A percentile compares a stretch with the other conserved stretches of the same genome.
phyloP scores from a whole-genome alignment of 805 yeast species.

The Ogataea ramenticola region DNA sequence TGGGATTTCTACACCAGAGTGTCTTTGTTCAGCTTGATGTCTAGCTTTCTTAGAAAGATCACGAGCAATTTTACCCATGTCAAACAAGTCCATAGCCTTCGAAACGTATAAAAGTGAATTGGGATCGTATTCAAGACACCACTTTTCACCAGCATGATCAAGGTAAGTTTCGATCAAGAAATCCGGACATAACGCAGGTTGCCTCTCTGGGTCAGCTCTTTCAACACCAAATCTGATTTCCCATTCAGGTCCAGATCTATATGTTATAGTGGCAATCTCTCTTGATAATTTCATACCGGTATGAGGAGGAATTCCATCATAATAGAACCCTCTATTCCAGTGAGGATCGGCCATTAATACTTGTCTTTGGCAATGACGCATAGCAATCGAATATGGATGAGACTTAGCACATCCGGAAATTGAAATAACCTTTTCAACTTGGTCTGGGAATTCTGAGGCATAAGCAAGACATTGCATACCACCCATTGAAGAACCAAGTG shows the following conservation, averaged over 20 bases:
- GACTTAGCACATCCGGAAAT: conserved; percentile 91
- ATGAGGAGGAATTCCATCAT: conserved; percentile 71
- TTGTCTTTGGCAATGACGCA: conserved; percentile 89
- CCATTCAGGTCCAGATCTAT: conserved; percentile 97
- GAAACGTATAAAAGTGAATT: conserved; percentile 81
- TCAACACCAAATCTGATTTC: conserved; percentile 86
- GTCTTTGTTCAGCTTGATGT: conserved; percentile 26
- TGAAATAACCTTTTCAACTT: conserved; percentile 65
- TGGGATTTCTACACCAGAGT: conserved; percentile 19
- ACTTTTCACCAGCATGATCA: conserved; percentile 93
- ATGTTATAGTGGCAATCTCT: conserved; percentile 90
- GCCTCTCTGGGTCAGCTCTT: conserved; percentile 67
- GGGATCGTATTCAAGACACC: conserved; percentile 85
- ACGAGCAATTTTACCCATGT: conserved; percentile 50
- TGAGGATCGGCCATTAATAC: conserved; percentile 91
- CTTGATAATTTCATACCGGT: conserved; percentile 92
- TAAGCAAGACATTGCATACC: conserved; percentile 95
- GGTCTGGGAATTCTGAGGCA: conserved; percentile 75
- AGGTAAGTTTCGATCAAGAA: conserved; percentile 86
- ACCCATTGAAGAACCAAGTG: conserved; percentile 94
- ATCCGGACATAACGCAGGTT: conserved; percentile 91
- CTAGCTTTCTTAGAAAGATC: conserved; percentile 36
- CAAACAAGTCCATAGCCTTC: conserved; percentile 94
- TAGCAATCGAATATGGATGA: conserved; percentile 89
- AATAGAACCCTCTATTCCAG: conserved; percentile 89